phyloP scores from a whole-genome alignment of 306 rosid species.

The Trifolium dubium region DNA sequence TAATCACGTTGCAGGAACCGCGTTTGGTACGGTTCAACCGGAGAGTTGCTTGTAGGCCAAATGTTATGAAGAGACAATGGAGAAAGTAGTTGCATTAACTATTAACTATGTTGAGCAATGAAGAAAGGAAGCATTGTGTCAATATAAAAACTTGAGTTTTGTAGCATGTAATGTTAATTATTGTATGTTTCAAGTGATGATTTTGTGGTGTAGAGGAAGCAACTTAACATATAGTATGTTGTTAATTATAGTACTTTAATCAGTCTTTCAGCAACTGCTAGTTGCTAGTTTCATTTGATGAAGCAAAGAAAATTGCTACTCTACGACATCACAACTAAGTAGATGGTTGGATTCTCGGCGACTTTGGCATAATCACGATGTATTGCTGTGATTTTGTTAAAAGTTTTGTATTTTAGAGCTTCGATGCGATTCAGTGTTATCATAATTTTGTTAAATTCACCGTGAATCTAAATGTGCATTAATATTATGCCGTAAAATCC shows the following conservation, averaged over 20 bases:
- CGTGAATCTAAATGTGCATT: not conserved
- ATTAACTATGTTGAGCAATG: constrained; percentile 2
- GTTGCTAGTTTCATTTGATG: not conserved
- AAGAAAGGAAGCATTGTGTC: not conserved
- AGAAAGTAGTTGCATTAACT: not conserved
- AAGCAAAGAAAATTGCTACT: not conserved
- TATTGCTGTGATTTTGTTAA: not conserved
- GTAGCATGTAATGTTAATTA: too few relatives aligned
- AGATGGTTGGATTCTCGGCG: not conserved
- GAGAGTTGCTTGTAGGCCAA: constrained; percentile 46
- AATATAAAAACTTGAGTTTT: not conserved
- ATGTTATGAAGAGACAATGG: not conserved
- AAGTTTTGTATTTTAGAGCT: too few relatives aligned
- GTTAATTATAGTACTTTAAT: too few relatives aligned
- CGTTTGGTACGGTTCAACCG: constrained; percentile 50
- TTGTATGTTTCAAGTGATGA: too few relatives aligned
- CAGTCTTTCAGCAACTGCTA: not conserved
- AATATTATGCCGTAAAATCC: not conserved
- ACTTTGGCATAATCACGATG: not conserved
- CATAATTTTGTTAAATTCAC: too few relatives aligned
- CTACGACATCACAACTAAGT: not conserved
- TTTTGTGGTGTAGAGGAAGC: too few relatives aligned
- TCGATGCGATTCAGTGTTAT: not conserved
- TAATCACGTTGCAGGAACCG: constrained; percentile 45
- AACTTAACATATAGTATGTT: too few relatives aligned